Base-by-base conservation (phyloP, 192 early-diverging fungal species). In the Paraglomus occultum region DNA sequence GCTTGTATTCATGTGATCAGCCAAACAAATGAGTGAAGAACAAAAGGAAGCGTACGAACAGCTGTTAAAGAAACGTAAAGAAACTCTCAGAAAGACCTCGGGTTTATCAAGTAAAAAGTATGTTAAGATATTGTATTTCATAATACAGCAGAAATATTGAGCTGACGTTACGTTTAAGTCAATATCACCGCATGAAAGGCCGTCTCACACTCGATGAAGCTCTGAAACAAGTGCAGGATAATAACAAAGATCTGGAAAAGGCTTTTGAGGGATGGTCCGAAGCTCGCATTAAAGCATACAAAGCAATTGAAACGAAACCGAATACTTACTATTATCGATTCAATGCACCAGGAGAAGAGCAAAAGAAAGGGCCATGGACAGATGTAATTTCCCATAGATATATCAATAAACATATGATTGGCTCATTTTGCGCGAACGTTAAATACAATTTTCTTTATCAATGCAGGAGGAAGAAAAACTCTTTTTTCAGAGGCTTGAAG, bases 251-350 rank as follows among this genome's bases (percentile, higher is more conserved):
- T 77, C 84, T 89, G 57, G 80, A 82, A 70, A 92, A 92, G 72
- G 91, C 94, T 0, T 96, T 96, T 83, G 94, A 96, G 74, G 96
- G 96, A 15, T 98, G 96, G 96, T 94, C 91, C 11, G 86, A 90
- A 64, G 96, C 96, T 38, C 92, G 96, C 45, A 92, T 94, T 57
- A 88, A 88, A 70, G 96, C 96, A 4, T 98, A 94, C 73, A 87
- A 93, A 73, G 89, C 89, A 71, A 98, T 98, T 77, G 89, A 95
- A 60, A 91, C 87, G 57, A 96, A 95, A 58, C 96, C 96, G 49
- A 98, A 98, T 80, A 93, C 92, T 18, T 98, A 98, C 72, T 98
- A 98, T 75, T 98, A 98, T 74, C 89, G 95, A 15, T 98, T 98
- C 78, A 98, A 98, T 76, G 94, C 93, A 2, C 95, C 95, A 0